phyloP scores from a whole-genome alignment of 2,329 filamentous ascomycete genomes.

The Rhytidhysteron rufulum region DNA sequence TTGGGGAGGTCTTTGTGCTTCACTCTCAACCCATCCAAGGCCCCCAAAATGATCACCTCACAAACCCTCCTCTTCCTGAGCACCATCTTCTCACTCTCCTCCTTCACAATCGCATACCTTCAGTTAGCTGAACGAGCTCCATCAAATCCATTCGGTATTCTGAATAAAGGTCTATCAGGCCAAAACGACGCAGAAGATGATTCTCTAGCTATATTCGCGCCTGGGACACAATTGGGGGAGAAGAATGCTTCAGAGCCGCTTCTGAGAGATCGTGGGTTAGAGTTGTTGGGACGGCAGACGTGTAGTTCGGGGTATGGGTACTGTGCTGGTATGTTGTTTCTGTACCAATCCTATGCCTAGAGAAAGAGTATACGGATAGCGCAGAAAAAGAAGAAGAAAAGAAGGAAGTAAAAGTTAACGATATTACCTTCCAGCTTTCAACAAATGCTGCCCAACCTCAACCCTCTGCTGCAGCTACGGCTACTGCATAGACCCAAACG shows the following conservation, averaged over 20 bases:
- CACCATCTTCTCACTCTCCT: not conserved
- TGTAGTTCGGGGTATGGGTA: constrained; percentile 14
- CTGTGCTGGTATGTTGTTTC: constrained; percentile 12
- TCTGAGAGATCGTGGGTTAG: constrained; percentile 10
- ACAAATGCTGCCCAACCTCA: constrained; percentile 10
- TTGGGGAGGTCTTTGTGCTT: no score
- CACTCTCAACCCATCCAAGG: no score
- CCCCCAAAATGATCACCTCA: not conserved
- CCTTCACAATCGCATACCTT: not conserved
- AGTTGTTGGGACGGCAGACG: constrained; percentile 9
- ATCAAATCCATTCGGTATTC: constrained; percentile 1
- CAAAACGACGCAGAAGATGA: not conserved
- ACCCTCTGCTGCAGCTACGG: constrained; percentile 12
- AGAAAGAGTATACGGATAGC: no score
- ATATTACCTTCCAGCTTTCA: constrained; percentile 7
- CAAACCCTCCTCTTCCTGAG: not conserved
- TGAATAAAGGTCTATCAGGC: not conserved
- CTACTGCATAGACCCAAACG: constrained; percentile 13
- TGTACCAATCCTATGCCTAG: no score
- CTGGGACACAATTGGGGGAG: not conserved
- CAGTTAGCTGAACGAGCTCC: not conserved
- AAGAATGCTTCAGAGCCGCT: constrained; percentile 10
- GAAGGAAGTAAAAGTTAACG: no score
- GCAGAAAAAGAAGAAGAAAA: no score
- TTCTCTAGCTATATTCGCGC: not conserved